Evolutionary conservation across 345 rosid species (phyloP).

Genomic region (Chamaenerion angustifolium): DNA sequence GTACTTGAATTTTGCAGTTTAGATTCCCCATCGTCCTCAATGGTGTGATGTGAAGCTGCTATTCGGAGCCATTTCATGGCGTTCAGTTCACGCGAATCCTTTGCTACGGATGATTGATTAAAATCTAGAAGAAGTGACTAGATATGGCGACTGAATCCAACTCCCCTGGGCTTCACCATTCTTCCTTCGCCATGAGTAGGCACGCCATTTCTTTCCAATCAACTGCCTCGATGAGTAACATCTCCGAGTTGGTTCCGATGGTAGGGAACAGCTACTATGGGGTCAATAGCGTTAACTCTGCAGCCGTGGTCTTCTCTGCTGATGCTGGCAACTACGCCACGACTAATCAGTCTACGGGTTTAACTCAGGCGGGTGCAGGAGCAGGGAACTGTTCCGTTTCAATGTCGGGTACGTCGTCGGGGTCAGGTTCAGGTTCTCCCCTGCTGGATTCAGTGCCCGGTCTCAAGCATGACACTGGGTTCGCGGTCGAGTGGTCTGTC

Average conservation of each 20-base stretch:
- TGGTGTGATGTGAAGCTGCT: too few relatives aligned
- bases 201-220: constrained; percentile 41
- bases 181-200: constrained; percentile 25
- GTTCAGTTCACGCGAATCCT: too few relatives aligned
- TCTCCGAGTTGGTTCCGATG: constrained; percentile 38
- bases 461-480: constrained; percentile 39
- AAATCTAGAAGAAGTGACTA: not conserved
- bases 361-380: constrained; percentile 18
- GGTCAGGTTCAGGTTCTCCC: constrained; percentile 22
- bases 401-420: too few relatives aligned
- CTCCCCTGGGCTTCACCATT: constrained; percentile 25
- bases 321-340: constrained; percentile 18
- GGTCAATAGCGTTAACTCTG: constrained; percentile 6
- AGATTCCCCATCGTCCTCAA: too few relatives aligned
- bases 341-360: constrained; percentile 9
- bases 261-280: constrained; percentile 29
- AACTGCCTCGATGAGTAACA: constrained; percentile 22
- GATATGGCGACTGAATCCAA: constrained; percentile 57
- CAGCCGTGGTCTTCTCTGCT: constrained; percentile 22
- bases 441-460: constrained; percentile 47
- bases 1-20: too few relatives aligned
- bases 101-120: too few relatives aligned
- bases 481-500: constrained; percentile 74
- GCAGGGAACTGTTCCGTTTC: constrained; percentile 16
- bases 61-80: too few relatives aligned